Percentiles rank a stretch among this genome's conserved stretches.
Evolutionary conservation across 2,329 filamentous ascomycete genomes (phyloP).

Genomic region (Diplocarpon rosae): DNA sequence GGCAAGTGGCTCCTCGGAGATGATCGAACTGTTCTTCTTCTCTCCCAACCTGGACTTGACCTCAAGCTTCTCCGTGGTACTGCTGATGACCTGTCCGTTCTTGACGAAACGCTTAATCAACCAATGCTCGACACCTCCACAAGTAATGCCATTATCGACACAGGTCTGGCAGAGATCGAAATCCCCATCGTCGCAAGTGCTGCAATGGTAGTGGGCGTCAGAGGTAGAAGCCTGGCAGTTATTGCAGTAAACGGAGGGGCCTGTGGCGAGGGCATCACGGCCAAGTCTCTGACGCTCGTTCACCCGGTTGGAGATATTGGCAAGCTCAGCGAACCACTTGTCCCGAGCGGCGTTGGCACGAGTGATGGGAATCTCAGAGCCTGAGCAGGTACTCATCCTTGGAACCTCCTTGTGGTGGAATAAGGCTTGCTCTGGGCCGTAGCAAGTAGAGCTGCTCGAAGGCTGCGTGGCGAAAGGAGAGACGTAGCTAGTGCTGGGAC

Average conservation of each 20-base stretch:
- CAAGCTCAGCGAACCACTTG: constrained; percentile 27
- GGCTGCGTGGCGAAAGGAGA: neutral
- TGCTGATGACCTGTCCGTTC: constrained; percentile 69
- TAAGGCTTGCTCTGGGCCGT: neutral
- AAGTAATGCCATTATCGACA: constrained; percentile 64
- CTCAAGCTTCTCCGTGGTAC: constrained; percentile 70
- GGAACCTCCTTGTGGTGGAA: constrained; percentile 9
- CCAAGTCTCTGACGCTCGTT: constrained; percentile 18
- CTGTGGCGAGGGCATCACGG: constrained; percentile 2
- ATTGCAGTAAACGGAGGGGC: constrained; percentile 78
- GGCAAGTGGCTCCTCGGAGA: constrained; percentile 15
- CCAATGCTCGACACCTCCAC: constrained; percentile 75
- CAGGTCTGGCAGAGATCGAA: constrained; percentile 85
- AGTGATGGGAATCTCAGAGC: constrained; percentile 21
- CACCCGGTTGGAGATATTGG: constrained; percentile 14
- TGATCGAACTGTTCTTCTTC: constrained; percentile 10
- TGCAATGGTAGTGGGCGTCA: constrained; percentile 86
- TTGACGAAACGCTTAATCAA: constrained; percentile 82
- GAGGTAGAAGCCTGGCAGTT: constrained; percentile 69
- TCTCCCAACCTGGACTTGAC: constrained; percentile 36
- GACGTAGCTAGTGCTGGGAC: neutral
- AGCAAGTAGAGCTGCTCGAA: constrained; percentile 8
- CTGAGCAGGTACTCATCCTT: constrained; percentile 12
- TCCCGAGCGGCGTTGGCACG: constrained; percentile 24
- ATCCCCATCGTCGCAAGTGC: constrained; percentile 83